Evolutionary conservation across 495 filamentous ascomycete genomes (phyloP).

Genomic region (Talaromyces thailandensis): DNA sequence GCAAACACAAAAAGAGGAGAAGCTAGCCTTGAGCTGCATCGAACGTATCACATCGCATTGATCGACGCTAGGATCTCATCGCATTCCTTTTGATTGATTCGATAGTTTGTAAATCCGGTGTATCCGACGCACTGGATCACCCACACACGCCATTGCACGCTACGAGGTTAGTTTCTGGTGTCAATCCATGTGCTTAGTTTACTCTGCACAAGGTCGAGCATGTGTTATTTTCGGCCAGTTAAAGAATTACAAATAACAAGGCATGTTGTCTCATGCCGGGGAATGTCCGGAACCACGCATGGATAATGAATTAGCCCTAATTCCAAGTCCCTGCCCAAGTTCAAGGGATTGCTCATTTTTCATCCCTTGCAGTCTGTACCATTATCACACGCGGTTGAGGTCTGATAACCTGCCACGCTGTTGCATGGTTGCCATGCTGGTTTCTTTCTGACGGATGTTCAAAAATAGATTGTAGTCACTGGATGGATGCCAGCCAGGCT

Average conservation of each 20-base stretch:
- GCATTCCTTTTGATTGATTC: background rate
- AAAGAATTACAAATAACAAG: background rate
- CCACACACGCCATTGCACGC: background rate
- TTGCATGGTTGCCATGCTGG: background rate
- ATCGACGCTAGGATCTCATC: background rate
- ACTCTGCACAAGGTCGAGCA: background rate
- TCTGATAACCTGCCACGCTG: background rate
- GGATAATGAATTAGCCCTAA: conserved; percentile 3
- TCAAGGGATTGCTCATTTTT: background rate
- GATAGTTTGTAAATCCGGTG: background rate
- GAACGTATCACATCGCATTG: conserved; percentile 3
- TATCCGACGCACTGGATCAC: background rate
- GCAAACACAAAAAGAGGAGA: background rate
- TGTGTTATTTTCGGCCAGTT: background rate
- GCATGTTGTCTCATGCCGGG: background rate
- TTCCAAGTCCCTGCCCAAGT: background rate
- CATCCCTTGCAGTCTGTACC: background rate
- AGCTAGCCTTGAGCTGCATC: background rate
- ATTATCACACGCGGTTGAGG: background rate
- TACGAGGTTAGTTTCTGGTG: background rate
- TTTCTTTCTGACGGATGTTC: background rate
- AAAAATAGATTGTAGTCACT: background rate
- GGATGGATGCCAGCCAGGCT: background rate
- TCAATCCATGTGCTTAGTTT: background rate
- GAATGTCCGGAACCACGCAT: background rate